Percentiles rank a stretch among this genome's conserved stretches.
phyloP scores from a whole-genome alignment of 768 basidiomycete genomes.

The Termitomyces sp. region DNA sequence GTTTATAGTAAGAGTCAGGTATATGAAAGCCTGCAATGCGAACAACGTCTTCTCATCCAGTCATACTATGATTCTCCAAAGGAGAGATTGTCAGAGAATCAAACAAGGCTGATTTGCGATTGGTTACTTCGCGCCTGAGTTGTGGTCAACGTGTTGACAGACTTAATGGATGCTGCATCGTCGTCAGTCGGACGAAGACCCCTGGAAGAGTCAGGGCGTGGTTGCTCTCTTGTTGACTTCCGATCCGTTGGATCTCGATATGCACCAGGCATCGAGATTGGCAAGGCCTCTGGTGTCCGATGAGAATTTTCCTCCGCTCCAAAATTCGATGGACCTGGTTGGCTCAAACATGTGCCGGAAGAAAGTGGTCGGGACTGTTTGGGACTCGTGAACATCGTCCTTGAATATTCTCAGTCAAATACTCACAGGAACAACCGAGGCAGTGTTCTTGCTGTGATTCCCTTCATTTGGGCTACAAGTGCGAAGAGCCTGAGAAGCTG shows the following conservation, averaged over 20 bases:
- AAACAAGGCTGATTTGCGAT: neutral
- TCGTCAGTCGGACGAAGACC: slow-evolving; percentile 7
- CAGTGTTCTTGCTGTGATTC: slow-evolving; percentile 9
- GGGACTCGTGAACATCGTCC: neutral
- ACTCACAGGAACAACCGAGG: slow-evolving; percentile 34
- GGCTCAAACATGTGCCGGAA: slow-evolving; percentile 1
- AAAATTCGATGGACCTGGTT: neutral
- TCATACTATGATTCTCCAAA: neutral
- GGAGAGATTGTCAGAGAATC: neutral
- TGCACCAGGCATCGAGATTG: slow-evolving; percentile 12
- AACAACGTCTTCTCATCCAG: slow-evolving; percentile 10
- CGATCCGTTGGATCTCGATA: slow-evolving; percentile 3
- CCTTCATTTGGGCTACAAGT: slow-evolving; percentile 5
- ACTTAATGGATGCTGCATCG: slow-evolving; percentile 9
- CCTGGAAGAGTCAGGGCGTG: slow-evolving; percentile 5
- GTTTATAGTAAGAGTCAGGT: slow-evolving; percentile 4
- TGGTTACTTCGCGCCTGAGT: slow-evolving; percentile 1
- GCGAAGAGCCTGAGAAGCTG: slow-evolving; percentile 17
- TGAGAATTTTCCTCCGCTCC: neutral
- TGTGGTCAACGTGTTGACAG: slow-evolving; percentile 10
- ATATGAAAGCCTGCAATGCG: slow-evolving; percentile 4
- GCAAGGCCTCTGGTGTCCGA: neutral
- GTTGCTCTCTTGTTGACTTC: neutral
- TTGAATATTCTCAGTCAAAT: neutral
- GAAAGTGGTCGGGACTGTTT: slow-evolving; percentile 11